phyloP scores from a whole-genome alignment of 2,329 filamentous ascomycete genomes.

The Grosmannia huntii region DNA sequence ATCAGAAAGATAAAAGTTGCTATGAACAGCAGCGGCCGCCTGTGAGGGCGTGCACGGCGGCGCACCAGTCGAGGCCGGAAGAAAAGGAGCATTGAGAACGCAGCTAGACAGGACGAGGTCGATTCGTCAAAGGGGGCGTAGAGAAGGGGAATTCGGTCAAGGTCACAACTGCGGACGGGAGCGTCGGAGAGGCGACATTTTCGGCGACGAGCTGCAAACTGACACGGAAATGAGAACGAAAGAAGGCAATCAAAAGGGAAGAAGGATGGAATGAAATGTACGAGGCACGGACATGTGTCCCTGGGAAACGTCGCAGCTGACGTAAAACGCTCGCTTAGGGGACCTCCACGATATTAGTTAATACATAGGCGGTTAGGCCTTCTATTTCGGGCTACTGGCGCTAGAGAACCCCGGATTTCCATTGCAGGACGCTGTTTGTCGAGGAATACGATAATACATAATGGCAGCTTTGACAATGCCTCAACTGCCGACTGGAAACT shows the following conservation, averaged over 20 bases:
- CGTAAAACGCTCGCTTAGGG: background rate
- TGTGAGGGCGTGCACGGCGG: slow-evolving; percentile 18
- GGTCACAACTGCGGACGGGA: background rate
- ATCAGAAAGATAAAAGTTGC: slow-evolving; percentile 21
- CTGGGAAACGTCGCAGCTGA: background rate
- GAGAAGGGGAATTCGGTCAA: background rate
- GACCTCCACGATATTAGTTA: background rate
- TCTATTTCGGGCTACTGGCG: background rate
- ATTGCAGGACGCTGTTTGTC: background rate
- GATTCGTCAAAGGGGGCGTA: background rate
- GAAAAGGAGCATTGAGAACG: slow-evolving; percentile 21
- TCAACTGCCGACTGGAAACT: background rate
- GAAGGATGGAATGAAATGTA: background rate
- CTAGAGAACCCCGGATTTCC: background rate
- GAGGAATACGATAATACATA: background rate
- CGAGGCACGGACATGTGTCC: background rate
- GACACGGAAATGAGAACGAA: background rate
- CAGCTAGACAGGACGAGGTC: background rate
- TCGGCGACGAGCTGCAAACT: background rate
- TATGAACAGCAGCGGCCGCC: slow-evolving; percentile 20
- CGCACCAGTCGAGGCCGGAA: slow-evolving; percentile 20
- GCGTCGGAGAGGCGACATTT: slow-evolving; percentile 3
- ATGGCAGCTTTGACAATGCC: background rate
- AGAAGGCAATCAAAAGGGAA: too few relatives aligned
- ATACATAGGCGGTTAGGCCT: background rate